These are phyloP conservation scores for Takakia lepidozioides DNA, from an alignment of 225 moss, liverwort and hornwort species.

Conservation along the genomic window DNA sequence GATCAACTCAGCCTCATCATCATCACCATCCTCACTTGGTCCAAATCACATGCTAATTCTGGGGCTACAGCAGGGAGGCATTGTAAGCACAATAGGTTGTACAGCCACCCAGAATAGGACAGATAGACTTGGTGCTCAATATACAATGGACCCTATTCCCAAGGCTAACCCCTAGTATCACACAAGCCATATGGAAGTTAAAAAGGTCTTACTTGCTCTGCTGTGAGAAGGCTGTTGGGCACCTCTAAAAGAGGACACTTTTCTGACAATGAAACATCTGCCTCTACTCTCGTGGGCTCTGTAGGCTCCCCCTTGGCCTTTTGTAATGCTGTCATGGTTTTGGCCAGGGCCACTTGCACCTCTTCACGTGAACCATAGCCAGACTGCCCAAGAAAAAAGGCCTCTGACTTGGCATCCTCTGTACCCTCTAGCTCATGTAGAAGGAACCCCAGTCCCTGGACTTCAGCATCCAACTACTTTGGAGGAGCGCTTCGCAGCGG, in stretches of 20 bases:
- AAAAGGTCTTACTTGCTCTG: slow-evolving; percentile 54
- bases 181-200: slow-evolving; percentile 13
- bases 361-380: slow-evolving; percentile 74
- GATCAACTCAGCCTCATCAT: slow-evolving; percentile 78
- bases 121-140: no score
- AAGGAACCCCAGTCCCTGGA: slow-evolving; percentile 67
- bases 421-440: slow-evolving; percentile 70
- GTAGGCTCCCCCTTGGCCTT: slow-evolving; percentile 83
- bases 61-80: slow-evolving; percentile 84
- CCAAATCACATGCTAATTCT: slow-evolving; percentile 91
- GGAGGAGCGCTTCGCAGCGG: slow-evolving; percentile 84
- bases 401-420: slow-evolving; percentile 59
- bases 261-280: slow-evolving; percentile 54
- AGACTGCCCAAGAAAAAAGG: slow-evolving; percentile 66
- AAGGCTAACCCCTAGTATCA: slow-evolving; percentile 77
- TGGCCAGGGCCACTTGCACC: slow-evolving; percentile 65
- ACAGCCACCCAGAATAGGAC: no score
- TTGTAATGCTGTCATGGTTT: slow-evolving; percentile 60
- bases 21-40: slow-evolving; percentile 82
- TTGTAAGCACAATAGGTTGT: no score
- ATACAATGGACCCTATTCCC: slow-evolving; percentile 68
- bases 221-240: slow-evolving; percentile 79
- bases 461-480: slow-evolving; percentile 89
- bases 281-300: slow-evolving; percentile 59
- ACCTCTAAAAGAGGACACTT: slow-evolving; percentile 87